Percentiles rank a stretch among this genome's conserved stretches.
Evolutionary conservation across 257 asterid genomes (phyloP).

Genomic region (Phtheirospermum japonicum): DNA sequence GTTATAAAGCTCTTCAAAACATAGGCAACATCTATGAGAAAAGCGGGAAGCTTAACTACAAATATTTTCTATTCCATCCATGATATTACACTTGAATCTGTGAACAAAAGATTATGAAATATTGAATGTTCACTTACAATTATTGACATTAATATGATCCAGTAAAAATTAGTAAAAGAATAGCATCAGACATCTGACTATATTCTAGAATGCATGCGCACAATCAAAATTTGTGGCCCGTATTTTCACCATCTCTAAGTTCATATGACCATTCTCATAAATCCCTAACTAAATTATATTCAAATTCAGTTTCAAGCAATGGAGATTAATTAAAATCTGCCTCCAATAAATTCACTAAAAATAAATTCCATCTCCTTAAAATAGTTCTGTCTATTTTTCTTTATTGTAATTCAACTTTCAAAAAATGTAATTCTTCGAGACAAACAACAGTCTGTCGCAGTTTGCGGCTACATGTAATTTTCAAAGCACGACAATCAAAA

Average conservation of each 20-base stretch:
- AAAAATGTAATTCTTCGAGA: no score
- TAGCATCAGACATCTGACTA: not conserved
- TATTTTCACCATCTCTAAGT: constrained; percentile 14
- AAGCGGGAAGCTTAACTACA: no score
- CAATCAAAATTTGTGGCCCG: constrained; percentile 11
- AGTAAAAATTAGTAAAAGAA: constrained; percentile 1
- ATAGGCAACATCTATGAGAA: no score
- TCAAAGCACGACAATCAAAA: not conserved
- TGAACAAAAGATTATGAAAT: no score
- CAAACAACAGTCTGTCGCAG: no score
- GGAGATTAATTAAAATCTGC: constrained; percentile 2
- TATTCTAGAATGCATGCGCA: constrained; percentile 12
- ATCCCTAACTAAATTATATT: not conserved
- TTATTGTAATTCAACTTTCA: not conserved
- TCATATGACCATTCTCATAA: constrained; percentile 1
- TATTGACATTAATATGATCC: no score
- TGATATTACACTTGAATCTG: no score
- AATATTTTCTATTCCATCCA: no score
- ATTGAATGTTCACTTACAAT: no score
- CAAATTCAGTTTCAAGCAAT: constrained; percentile 20
- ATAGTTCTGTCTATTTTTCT: not conserved
- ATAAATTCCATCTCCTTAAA: constrained; percentile 14
- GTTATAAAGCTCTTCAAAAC: no score
- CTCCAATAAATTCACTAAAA: not conserved
- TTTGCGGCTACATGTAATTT: not conserved